Percentiles rank a stretch among this genome's conserved stretches.
These are phyloP conservation scores for Eragrostis curvula DNA, from an alignment of 176 grass and related monocot species.

Conservation along the genomic window DNA sequence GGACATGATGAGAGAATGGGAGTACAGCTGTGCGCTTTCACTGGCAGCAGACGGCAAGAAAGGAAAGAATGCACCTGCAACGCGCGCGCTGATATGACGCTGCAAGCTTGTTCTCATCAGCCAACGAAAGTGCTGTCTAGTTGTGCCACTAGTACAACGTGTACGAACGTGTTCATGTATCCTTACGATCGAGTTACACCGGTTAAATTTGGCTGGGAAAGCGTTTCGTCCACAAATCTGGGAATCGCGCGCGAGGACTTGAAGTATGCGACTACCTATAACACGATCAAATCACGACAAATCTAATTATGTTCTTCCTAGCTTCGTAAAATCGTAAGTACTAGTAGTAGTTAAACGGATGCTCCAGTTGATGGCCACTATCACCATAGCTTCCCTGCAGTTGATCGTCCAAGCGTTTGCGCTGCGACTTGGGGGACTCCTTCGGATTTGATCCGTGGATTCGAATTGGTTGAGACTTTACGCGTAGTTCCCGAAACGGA, in stretches of 20 bases:
- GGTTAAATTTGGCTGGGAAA: background rate
- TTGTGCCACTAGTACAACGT: no score
- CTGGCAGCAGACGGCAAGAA: background rate
- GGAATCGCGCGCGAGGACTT: no score
- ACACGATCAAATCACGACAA: no score
- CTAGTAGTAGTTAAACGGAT: background rate
- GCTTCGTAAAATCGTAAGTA: no score
- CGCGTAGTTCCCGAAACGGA: conserved; percentile 32
- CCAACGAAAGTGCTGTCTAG: background rate
- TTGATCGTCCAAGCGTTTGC: background rate
- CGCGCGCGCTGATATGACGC: background rate
- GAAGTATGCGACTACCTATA: no score
- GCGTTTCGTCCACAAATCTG: background rate
- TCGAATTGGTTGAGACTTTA: background rate
- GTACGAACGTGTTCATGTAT: no score
- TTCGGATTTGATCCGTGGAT: background rate
- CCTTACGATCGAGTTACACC: background rate
- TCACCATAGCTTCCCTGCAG: background rate
- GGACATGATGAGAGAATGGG: background rate
- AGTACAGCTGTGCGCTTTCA: conserved; percentile 3
- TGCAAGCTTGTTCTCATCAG: no score
- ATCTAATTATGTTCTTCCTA: no score
- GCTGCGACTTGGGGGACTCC: background rate
- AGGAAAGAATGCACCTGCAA: background rate
- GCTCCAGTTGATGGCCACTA: background rate